A percentile compares a stretch with the other conserved stretches of the same genome.
Evolutionary conservation across 2,329 filamentous ascomycete species (phyloP).

Genomic region (Venturia asperata): DNA sequence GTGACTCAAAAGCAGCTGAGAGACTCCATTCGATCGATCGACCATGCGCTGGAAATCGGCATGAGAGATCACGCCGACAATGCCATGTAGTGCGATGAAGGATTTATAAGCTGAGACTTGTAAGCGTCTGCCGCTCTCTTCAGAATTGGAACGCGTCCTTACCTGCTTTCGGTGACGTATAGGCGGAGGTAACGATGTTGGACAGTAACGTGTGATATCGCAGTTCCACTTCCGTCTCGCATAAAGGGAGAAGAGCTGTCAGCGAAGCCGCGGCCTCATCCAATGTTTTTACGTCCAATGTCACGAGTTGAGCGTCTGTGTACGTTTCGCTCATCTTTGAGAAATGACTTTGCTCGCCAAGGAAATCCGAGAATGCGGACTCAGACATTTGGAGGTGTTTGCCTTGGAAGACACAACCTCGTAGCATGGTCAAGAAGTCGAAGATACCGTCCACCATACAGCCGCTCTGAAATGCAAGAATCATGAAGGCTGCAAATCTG

Average conservation of each 20-base stretch:
- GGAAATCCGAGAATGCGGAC: slow-evolving; percentile 1
- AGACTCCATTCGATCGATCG: slow-evolving; percentile 35
- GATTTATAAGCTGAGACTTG: slow-evolving; percentile 33
- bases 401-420: slow-evolving; percentile 32
- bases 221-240: slow-evolving; percentile 28
- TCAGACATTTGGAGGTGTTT: neutral
- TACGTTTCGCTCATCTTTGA: slow-evolving; percentile 29
- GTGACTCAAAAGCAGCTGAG: slow-evolving; percentile 41
- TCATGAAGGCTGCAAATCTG: slow-evolving; percentile 32
- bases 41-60: slow-evolving; percentile 40
- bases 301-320: slow-evolving; percentile 22
- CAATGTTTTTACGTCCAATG: slow-evolving; percentile 28
- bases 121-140: neutral
- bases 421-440: slow-evolving; percentile 34
- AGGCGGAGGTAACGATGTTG: slow-evolving; percentile 27
- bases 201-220: slow-evolving; percentile 27
- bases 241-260: slow-evolving; percentile 25
- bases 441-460: slow-evolving; percentile 33
- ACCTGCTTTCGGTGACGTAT: slow-evolving; percentile 27
- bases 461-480: slow-evolving; percentile 33
- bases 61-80: slow-evolving; percentile 35
- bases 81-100: slow-evolving; percentile 37
- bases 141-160: neutral
- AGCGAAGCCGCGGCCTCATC: slow-evolving; percentile 29
- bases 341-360: slow-evolving; percentile 25